These are phyloP conservation scores for Lobosporangium transversale DNA, from an alignment of 192 early-diverging fungal species.

Conservation along the genomic window DNA sequence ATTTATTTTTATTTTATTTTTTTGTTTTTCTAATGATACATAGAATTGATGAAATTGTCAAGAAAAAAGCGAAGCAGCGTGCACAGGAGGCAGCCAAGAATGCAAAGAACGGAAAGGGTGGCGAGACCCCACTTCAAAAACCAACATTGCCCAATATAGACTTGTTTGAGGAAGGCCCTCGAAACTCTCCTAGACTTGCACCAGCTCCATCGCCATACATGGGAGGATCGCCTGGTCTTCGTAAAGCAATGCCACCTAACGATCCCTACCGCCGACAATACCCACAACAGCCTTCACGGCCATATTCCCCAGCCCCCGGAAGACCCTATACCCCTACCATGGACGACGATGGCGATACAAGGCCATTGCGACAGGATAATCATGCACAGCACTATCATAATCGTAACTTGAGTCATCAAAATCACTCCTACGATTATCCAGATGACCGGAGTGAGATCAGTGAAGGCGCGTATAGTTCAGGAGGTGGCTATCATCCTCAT, in stretches of 20 bases:
- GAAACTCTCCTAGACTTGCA: conserved; percentile 27
- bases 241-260: conserved; percentile 34
- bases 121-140: conserved; percentile 30
- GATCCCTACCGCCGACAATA: conserved; percentile 47
- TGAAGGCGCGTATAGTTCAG: conserved; percentile 28
- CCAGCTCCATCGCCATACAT: conserved; percentile 30
- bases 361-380: conserved; percentile 44
- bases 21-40: too few species aligned
- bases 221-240: conserved; percentile 43
- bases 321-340: conserved; percentile 40
- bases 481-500: conserved; percentile 10
- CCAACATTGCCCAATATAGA: conserved; percentile 53
- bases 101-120: conserved; percentile 20
- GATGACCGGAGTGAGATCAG: conserved; percentile 45
- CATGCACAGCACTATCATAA: conserved; percentile 49
- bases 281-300: conserved; percentile 36
- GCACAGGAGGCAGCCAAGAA: conserved; percentile 33
- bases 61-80: conserved; percentile 59
- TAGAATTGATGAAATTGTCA: conserved; percentile 67
- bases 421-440: conserved; percentile 41
- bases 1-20: conserved; percentile 5
- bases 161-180: conserved; percentile 33
- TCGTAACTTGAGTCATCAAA: conserved; percentile 33
- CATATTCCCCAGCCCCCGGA: conserved; percentile 32
- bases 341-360: conserved; percentile 44